phyloP scores from a whole-genome alignment of 306 rosid genomes.

The Lupinus albus region DNA sequence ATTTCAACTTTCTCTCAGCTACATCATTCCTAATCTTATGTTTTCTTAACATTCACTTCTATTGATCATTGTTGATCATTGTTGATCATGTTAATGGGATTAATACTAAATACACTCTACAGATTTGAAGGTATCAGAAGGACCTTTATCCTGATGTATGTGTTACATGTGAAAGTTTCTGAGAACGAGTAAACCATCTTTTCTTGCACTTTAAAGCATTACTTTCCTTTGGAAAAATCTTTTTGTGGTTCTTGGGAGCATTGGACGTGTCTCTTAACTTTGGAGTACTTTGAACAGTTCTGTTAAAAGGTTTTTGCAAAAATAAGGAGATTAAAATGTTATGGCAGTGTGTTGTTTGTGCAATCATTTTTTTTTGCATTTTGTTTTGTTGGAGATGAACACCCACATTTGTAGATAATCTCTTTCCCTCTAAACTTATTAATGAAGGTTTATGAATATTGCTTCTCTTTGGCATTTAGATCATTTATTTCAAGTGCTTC shows the following conservation, averaged over 20 bases:
- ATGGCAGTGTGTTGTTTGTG: slow-evolving; percentile 12
- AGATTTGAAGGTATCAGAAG: neutral
- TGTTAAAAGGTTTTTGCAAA: neutral
- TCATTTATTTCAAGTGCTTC: neutral
- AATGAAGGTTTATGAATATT: neutral
- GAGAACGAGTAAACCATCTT: neutral
- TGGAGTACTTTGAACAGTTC: slow-evolving; percentile 16
- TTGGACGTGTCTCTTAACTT: neutral
- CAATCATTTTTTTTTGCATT: slow-evolving; percentile 6
- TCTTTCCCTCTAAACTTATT: slow-evolving; percentile 16
- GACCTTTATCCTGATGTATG: neutral
- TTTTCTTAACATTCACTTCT: neutral
- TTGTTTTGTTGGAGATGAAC: slow-evolving; percentile 31
- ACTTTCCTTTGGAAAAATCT: slow-evolving; percentile 8
- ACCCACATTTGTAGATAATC: neutral
- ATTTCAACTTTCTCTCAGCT: neutral
- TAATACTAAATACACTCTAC: neutral
- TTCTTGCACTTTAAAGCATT: slow-evolving; percentile 5
- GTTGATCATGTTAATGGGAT: slow-evolving; percentile 8
- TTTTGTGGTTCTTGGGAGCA: neutral
- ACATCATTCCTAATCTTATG: slow-evolving; percentile 1
- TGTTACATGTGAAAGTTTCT: neutral
- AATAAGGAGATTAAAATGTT: neutral
- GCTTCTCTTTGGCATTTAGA: neutral
- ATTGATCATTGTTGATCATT: neutral